Conservation (phyloP, 352 stramenopile species). For the Phytopythium mirpurense region DNA sequence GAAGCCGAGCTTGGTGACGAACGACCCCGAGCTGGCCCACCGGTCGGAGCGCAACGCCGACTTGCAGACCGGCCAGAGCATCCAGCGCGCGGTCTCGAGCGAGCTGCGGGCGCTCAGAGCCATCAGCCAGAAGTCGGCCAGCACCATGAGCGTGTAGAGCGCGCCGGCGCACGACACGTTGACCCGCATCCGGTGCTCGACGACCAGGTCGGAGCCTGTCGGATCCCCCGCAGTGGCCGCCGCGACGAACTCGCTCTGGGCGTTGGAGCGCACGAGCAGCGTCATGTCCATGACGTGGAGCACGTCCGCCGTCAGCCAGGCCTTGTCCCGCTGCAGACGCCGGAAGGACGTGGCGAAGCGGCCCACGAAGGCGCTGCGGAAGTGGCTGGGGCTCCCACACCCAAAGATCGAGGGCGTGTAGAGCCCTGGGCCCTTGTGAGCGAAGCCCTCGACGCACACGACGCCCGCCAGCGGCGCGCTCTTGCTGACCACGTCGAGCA, state of each 20-base stretch:
- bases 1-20: constrained; percentile 28
- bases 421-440: constrained; percentile 10
- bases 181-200: constrained; percentile 26
- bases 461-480: constrained; percentile 32
- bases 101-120: constrained; percentile 22
- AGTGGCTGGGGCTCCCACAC: constrained; percentile 30
- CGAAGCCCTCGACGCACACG: constrained; percentile 49
- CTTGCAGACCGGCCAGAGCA: constrained; percentile 28
- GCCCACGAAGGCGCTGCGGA: constrained; percentile 26
- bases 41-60: constrained; percentile 11
- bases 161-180: constrained; percentile 40
- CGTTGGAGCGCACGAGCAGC: constrained; percentile 29
- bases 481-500: constrained; percentile 55
- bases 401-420: constrained; percentile 28
- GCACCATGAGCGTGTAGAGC: constrained; percentile 40
- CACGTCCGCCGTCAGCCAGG: constrained; percentile 17
- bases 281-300: constrained; percentile 28
- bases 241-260: constrained; percentile 15
- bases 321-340: constrained; percentile 21
- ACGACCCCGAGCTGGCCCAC: constrained; percentile 10
- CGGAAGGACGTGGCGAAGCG: constrained; percentile 8
- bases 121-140: constrained; percentile 32
- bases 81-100: constrained; percentile 23
- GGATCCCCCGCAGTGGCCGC: neutral
- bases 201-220: neutral